Evolutionary conservation across 106 monocot species (phyloP), one percentile per base, ranked within the genome.

Genomic region (Narthecium ossifragum): DNA sequence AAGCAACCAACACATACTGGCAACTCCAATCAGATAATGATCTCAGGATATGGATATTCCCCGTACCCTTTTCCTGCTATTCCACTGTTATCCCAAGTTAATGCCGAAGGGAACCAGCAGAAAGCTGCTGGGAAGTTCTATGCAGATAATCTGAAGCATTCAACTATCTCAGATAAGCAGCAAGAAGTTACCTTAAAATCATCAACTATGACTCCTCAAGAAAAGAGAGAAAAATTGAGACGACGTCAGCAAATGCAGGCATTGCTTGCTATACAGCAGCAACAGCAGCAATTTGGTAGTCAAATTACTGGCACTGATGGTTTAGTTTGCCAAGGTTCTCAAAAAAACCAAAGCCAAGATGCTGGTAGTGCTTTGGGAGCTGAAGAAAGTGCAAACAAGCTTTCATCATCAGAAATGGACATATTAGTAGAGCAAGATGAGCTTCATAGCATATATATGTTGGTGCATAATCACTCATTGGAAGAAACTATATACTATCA

Each of bases 201-300:
- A 28, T 28, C 23, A 24, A 72, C 8, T 22, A 94, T 94, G 94
- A 90, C 94, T 48, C 85, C 94, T 66, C 89, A 86, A 76, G 94
- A 85, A 63, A 94, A 94, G 69, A 83, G 89, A 11, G 89, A 94
- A 69, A 94, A 94, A 54, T 73, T 94, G 31, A 85, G 86, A 40
- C 60, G 89, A 11, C 75, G 80, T 2, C 94, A 90, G 51, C 73
- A 90, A 48, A 86, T 94, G 80, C 94, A 83, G 53, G 94, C 94
- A 59, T 69, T 89, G 77, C 74, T 83, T 34, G 94, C 94, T 34
- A 94, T 94, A 70, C 80, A 94, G 61, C 85, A 94, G 69, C 94
- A 89, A 50, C 76, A 78, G 28, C 85, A 83, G 57, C 82, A 90
- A 51, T 77, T 86, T 66, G 70, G 68, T 69, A 75, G 71, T 61